phyloP scores from a whole-genome alignment of 768 basidiomycete genomes.

The Rhodosporidiobolus sp. region DNA sequence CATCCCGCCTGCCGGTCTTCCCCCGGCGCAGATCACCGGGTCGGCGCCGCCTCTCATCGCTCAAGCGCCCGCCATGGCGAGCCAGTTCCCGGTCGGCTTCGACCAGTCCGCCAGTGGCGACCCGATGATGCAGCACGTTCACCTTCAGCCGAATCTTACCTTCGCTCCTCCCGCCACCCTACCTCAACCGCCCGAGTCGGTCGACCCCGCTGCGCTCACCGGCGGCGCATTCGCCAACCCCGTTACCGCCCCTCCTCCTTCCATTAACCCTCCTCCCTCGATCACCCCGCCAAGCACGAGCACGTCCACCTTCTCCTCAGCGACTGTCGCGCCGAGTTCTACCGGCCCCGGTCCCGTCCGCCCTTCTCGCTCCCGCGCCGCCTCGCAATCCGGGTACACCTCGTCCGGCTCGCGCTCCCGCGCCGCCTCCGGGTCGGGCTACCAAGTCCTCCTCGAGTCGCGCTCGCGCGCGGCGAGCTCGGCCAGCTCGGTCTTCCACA shows the following conservation, averaged over 20 bases:
- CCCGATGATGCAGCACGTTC: conserved; percentile 14
- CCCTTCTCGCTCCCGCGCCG: conserved; percentile 30
- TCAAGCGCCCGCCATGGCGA: not conserved
- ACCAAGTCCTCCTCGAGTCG: conserved; percentile 34
- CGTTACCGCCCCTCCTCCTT: not conserved
- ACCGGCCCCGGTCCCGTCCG: conserved; percentile 11
- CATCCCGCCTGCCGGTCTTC: not conserved
- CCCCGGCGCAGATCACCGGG: not conserved
- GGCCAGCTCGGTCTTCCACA: conserved; percentile 33
- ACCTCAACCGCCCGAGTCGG: conserved; percentile 3
- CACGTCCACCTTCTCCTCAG: not conserved
- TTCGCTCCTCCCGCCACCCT: not conserved
- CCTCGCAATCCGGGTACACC: conserved; percentile 34
- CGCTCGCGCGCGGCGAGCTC: conserved; percentile 33
- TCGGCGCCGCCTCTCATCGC: not conserved
- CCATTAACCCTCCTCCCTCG: not conserved
- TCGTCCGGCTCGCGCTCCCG: conserved; percentile 38
- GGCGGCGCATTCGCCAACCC: not conserved
- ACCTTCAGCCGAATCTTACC: not conserved
- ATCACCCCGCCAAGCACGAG: not conserved
- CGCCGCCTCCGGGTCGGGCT: conserved; percentile 37
- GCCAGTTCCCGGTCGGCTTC: conserved; percentile 10
- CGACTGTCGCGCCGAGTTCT: not conserved
- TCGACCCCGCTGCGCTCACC: conserved; percentile 19
- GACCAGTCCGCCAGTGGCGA: conserved; percentile 7